phyloP scores from a whole-genome alignment of 2,329 filamentous ascomycete species.

The Alternaria triticina region DNA sequence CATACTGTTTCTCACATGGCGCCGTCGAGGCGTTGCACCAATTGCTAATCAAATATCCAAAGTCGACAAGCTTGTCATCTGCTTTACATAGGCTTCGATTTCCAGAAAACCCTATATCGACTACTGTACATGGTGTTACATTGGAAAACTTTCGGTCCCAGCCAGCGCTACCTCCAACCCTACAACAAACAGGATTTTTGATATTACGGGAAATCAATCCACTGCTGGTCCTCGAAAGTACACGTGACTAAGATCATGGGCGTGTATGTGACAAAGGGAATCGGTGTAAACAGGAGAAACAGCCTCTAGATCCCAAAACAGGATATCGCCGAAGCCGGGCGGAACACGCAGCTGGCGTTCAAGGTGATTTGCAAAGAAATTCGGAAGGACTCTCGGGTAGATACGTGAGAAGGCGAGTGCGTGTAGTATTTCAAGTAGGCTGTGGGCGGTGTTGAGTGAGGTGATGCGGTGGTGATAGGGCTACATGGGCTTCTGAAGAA shows the following conservation, averaged over 20 bases:
- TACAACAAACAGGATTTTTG: too few relatives aligned
- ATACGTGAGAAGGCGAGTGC: background rate
- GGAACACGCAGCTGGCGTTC: background rate
- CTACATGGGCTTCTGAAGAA: too few relatives aligned
- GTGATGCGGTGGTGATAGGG: too few relatives aligned
- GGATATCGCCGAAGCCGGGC: background rate
- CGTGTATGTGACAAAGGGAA: background rate
- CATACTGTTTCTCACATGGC: background rate
- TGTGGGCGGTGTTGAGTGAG: too few relatives aligned
- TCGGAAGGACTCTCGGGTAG: background rate
- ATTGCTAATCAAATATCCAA: background rate
- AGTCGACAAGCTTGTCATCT: background rate
- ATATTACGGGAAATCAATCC: background rate
- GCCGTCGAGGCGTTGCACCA: background rate
- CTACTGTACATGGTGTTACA: conserved; percentile 5
- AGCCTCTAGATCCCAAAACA: background rate
- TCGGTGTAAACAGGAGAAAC: too few relatives aligned
- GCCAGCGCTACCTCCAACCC: background rate
- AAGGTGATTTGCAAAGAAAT: background rate
- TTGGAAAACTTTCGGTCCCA: background rate
- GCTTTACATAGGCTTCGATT: background rate
- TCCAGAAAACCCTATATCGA: background rate
- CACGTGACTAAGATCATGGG: background rate
- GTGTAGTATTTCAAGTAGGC: too few relatives aligned
- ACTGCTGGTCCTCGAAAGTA: background rate